These are phyloP conservation scores for Hypoxylon subgilvum DNA, from an alignment of 495 filamentous ascomycete genomes.

Conservation along the genomic window DNA sequence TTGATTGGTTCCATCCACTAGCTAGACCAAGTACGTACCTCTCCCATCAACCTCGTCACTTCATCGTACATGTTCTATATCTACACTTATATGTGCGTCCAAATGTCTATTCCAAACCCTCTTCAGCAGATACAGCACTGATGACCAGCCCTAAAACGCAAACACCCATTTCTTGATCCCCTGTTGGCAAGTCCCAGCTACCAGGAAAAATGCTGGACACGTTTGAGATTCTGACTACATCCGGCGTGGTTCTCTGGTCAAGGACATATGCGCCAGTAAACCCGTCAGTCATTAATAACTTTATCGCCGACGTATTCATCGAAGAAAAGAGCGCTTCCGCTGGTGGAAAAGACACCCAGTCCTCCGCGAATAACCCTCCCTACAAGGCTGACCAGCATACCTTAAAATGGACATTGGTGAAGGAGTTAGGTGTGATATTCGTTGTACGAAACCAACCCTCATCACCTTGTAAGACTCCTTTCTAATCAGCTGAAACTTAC, in stretches of 20 bases:
- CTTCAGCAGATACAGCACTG: too few species aligned
- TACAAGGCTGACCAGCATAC: constrained; percentile 95
- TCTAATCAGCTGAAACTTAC: not conserved
- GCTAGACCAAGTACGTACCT: not conserved
- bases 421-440: constrained; percentile 93
- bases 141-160: too few species aligned
- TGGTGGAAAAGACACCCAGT: constrained; percentile 61
- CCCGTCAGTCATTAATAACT: constrained; percentile 84
- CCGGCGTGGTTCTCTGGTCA: constrained; percentile 96
- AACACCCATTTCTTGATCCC: too few species aligned
- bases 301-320: constrained; percentile 96
- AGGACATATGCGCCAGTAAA: constrained; percentile 80
- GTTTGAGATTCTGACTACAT: constrained; percentile 94
- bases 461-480: not conserved
- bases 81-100: not conserved
- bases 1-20: constrained; percentile 18
- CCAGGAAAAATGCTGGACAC: constrained; percentile 77
- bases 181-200: too few species aligned
- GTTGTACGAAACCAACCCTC: constrained; percentile 67
- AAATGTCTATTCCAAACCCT: not conserved
- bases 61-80: not conserved
- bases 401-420: constrained; percentile 88
- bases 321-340: constrained; percentile 77
- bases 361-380: constrained; percentile 65
- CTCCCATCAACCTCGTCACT: not conserved